Base-by-base conservation (phyloP, 202 grass and related monocot genomes). In the Eragrostis tef region DNA sequence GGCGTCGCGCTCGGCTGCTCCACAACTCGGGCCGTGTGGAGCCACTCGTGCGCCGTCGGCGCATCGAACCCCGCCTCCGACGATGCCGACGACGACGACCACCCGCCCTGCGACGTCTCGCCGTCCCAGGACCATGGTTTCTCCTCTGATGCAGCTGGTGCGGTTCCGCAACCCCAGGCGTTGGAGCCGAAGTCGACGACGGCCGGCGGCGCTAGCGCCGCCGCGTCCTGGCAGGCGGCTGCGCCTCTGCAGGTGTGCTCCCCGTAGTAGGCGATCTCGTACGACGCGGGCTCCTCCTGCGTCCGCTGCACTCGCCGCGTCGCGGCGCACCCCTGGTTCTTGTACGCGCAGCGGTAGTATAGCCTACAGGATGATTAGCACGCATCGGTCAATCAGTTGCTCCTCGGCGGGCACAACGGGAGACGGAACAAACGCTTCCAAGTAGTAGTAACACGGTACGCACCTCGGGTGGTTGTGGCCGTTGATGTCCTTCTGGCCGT, bases 401-500 rank as follows among this genome's bases (percentile, higher is more conserved):
- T 39, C 34, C 34, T 39, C 34, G 34, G 6, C 34, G 34, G 34
- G 4, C 2, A 39, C 2, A 3, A 3, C 29, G 29, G 29, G 34
- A 39, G 34, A 5, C 34, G 34, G 34, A 39, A 39, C 34, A 39
- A 31, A 31, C 16, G 90, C 86, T 79, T 97, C 89, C 57, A 91
- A 88, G 70, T 84, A 91, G 76, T 94, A 94, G 72, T 86, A 82
- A n/a, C n/a, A n/a, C n/a, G n/a, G 29, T 31, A 31, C 29, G 29
- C 29, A 31, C 79, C 90, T 83, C 50, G 90, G 93, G 76, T 88
- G 81, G 51, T 25, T 83, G 62, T 73, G 64, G 4, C 86, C 75
- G 27, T 82, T 85, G 80, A 97, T 97, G 2, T 89, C 80, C 81
- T 97, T 97, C 39, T 97, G 90, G 8, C 93, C 93, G 83, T 97